phyloP scores from a whole-genome alignment of 2,329 filamentous ascomycete species.

The Gaeumannomyces sp. region DNA sequence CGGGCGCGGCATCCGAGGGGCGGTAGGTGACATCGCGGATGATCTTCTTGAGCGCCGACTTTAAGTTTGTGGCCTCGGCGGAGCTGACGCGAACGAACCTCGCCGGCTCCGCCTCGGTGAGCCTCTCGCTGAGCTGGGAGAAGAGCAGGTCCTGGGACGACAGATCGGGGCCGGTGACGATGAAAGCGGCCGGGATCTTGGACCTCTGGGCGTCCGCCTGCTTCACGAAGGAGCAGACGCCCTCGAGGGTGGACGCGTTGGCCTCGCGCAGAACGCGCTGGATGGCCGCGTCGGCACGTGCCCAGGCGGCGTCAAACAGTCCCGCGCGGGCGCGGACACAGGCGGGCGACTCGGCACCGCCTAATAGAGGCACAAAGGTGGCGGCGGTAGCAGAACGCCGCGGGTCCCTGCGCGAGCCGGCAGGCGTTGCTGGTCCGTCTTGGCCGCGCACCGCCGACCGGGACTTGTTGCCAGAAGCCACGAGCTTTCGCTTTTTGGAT shows the following conservation, averaged over 20 bases:
- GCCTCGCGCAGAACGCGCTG: constrained; percentile 54
- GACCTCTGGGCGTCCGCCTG: constrained; percentile 25
- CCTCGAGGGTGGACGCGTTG: constrained; percentile 53
- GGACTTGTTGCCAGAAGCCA: neutral
- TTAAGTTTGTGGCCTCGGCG: constrained; percentile 66
- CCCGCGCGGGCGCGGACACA: constrained; percentile 48
- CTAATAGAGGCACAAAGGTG: constrained; percentile 47
- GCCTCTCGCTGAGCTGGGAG: constrained; percentile 56
- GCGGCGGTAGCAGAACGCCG: constrained; percentile 12
- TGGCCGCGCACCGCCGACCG: constrained; percentile 24
- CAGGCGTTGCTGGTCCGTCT: neutral
- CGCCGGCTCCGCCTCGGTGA: constrained; percentile 40
- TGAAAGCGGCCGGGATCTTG: constrained; percentile 62
- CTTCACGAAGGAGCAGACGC: constrained; percentile 51
- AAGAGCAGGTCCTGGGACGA: constrained; percentile 65
- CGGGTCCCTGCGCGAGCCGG: constrained; percentile 5
- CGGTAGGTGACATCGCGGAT: constrained; percentile 49
- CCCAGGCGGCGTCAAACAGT: constrained; percentile 60
- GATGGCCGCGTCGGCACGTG: constrained; percentile 55
- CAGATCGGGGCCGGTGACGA: constrained; percentile 73
- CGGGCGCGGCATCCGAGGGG: constrained; percentile 35
- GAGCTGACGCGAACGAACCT: constrained; percentile 63
- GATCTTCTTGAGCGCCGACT: constrained; percentile 64
- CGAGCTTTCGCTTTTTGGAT: constrained; percentile 52
- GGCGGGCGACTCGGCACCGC: constrained; percentile 44